A percentile compares a stretch with the other conserved stretches of the same genome.
These are phyloP conservation scores for Pneumocystis murina DNA, from an alignment of 1,139 yeast genomes.

Conservation along the genomic window DNA sequence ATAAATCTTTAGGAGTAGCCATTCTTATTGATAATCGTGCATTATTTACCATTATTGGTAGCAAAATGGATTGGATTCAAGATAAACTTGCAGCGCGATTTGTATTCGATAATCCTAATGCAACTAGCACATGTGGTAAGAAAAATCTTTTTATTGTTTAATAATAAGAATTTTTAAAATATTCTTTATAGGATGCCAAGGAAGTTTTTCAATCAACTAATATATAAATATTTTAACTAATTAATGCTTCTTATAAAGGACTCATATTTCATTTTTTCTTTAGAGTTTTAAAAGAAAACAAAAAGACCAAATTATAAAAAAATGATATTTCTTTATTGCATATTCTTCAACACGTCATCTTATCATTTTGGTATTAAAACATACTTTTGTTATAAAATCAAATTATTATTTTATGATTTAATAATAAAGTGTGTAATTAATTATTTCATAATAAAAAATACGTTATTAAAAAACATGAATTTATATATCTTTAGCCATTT, in stretches of 20 bases:
- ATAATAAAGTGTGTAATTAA: neutral
- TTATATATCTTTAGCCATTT: neutral
- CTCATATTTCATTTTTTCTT: neutral
- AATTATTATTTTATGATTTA: neutral
- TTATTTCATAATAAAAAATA: neutral
- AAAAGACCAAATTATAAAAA: neutral
- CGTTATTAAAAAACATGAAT: neutral
- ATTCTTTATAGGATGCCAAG: neutral
- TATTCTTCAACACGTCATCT: neutral
- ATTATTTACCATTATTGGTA: slow-evolving; percentile 82
- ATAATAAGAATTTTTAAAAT: neutral
- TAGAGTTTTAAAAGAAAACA: neutral
- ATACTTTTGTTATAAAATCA: neutral
- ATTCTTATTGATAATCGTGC: slow-evolving; percentile 93
- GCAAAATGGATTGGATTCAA: slow-evolving; percentile 97
- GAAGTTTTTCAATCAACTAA: neutral
- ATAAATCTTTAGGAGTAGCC: slow-evolving; percentile 33
- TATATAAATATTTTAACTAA: neutral
- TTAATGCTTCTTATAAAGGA: too few species aligned
- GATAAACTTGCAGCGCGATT: slow-evolving; percentile 80
- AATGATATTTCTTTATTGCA: neutral
- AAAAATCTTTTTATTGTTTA: slow-evolving; percentile 67
- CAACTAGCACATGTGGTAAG: slow-evolving; percentile 96
- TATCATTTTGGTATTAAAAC: neutral
- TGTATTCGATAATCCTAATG: slow-evolving; percentile 85